phyloP scores from a whole-genome alignment of 2,329 filamentous ascomycete genomes.

The Didymella exigua region DNA sequence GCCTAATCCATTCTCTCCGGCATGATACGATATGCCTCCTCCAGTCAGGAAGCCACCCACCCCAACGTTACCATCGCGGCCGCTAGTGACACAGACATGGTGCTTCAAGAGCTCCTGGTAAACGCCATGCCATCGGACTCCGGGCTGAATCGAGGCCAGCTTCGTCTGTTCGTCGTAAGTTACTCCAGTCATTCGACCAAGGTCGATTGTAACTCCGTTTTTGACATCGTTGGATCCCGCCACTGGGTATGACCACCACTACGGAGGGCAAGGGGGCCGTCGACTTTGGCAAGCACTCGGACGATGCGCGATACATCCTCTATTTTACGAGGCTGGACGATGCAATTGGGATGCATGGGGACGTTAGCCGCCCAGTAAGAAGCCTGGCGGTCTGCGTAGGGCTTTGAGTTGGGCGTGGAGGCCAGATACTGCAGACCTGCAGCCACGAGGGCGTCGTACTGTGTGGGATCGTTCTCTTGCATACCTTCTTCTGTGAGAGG shows the following conservation, averaged over 20 bases:
- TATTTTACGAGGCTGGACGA: not conserved
- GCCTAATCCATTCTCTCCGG: constrained; percentile 22
- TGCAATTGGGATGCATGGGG: not conserved
- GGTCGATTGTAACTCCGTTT: constrained; percentile 36
- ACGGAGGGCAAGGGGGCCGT: constrained; percentile 29
- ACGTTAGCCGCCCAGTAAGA: constrained; percentile 1
- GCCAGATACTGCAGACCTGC: not conserved
- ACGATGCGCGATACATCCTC: not conserved
- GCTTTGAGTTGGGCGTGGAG: not conserved
- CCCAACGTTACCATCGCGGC: constrained; percentile 33
- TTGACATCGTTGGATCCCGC: constrained; percentile 40
- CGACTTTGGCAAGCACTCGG: not conserved
- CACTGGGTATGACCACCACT: constrained; percentile 36
- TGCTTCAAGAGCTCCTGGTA: constrained; percentile 33
- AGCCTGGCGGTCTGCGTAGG: not conserved
- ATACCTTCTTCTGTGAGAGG: not conserved
- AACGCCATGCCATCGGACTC: constrained; percentile 43
- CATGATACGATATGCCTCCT: constrained; percentile 37
- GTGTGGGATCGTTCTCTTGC: not conserved
- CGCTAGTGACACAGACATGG: constrained; percentile 29
- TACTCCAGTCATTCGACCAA: constrained; percentile 31
- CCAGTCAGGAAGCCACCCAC: constrained; percentile 38
- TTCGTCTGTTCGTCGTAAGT: constrained; percentile 16
- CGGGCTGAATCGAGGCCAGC: constrained; percentile 33
- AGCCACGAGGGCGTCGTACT: not conserved